These are phyloP conservation scores for Mallotus nudiflorus DNA, from an alignment of 345 rosid genomes.

Conservation along the genomic window DNA sequence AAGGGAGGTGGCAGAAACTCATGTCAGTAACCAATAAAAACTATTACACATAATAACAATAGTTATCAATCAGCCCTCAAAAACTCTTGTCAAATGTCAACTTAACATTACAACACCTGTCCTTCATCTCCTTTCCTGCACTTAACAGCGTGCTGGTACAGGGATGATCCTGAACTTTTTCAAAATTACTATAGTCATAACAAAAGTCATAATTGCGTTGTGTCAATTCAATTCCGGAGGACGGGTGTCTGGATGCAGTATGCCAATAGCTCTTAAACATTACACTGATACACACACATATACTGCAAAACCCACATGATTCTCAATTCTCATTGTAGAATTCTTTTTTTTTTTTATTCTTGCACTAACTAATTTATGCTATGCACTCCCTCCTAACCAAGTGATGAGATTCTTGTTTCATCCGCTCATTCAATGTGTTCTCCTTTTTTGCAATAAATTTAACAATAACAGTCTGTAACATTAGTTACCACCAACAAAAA, in stretches of 20 bases:
- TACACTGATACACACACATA: no score
- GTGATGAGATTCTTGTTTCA: not conserved
- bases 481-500: not conserved
- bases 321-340: no score
- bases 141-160: no score
- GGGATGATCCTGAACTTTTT: not conserved
- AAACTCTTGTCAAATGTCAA: not conserved
- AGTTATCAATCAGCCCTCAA: not conserved
- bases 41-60: not conserved
- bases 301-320: no score
- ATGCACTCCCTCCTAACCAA: not conserved
- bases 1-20: not conserved
- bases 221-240: no score
- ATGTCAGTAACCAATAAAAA: not conserved
- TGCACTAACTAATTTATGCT: not conserved
- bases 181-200: not conserved
- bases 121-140: not conserved
- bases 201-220: not conserved
- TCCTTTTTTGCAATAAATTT: not conserved
- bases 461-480: not conserved
- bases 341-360: no score
- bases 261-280: no score
- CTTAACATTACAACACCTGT: not conserved
- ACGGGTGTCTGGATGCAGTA: no score
- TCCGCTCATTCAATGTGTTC: not conserved